Base-by-base conservation (phyloP, 176 grass and related monocot species). In the Eleusine indica region DNA sequence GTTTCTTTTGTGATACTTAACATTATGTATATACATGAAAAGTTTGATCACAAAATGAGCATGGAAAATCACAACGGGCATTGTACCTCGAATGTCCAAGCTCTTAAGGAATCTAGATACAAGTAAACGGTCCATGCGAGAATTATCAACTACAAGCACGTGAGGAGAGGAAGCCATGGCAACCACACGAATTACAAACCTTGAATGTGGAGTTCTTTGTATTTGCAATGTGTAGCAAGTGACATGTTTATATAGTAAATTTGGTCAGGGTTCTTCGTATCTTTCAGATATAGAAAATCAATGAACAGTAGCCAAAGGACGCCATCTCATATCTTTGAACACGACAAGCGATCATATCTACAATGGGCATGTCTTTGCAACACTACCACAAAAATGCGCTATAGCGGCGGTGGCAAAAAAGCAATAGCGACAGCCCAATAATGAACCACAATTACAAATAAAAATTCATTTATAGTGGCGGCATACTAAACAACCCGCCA, bases 131-230 rank as follows among this genome's bases (percentile, higher is more conserved):
- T 66, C 42, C 4, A 21, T 8, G 21, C 32, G 64, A 2, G 42
- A 49, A 19, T 66, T 35, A 14, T 79, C 61, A 48, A 79, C 61
- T 49, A 79, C 43, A 5, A 79, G 76, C 1, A 79, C 61, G 66
- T 79, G 60, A 35, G 76, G 61, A 48, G 42, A 29, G 11, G 16
- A 13, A 28, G 17, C 61, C 76, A 79, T 79, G 18, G 1, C 12
- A 14, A 12, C 12, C 18, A 28, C 30, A 6, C 29, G 6, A 42
- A 9, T 41, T 7, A 41, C n/a, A 30, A 78, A 46, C 14, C 15
- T 30, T 18, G 28, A 29, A 47, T 78, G 4, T 2, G 19, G 0
- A 22, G 61, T 14, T 65, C 4, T 48, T 35, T 35, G 16, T 66
- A 13, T 19, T 19, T 49, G 0, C 4, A 5, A 19, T 21, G 25